A percentile compares a stretch with the other conserved stretches of the same genome.
These are phyloP conservation scores for Plenodomus biglobosus DNA, from an alignment of 2,329 filamentous ascomycete species.

Conservation along the genomic window DNA sequence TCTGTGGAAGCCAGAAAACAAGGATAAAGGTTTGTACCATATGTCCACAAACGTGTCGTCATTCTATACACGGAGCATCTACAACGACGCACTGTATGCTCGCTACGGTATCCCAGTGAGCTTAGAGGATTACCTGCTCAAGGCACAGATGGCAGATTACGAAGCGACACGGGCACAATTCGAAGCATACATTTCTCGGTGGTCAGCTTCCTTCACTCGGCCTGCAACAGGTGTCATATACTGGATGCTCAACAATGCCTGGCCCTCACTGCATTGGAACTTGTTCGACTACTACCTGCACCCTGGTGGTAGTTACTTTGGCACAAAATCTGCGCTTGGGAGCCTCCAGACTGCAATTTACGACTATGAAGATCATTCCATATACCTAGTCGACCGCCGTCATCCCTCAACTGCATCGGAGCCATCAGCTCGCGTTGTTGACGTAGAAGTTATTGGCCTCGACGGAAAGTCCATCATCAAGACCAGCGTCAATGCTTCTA, in stretches of 20 bases:
- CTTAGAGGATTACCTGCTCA: conserved; percentile 61
- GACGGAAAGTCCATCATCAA: conserved; percentile 50
- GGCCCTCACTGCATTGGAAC: conserved; percentile 67
- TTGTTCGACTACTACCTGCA: conserved; percentile 65
- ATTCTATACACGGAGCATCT: conserved; percentile 60
- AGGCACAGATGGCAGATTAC: conserved; percentile 65
- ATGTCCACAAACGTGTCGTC: conserved; percentile 60
- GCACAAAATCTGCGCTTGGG: conserved; percentile 53
- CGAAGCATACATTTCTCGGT: conserved; percentile 58
- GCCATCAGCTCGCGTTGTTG: conserved; percentile 43
- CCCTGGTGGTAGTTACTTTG: conserved; percentile 61
- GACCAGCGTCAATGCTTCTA: conserved; percentile 29
- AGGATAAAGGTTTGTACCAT: conserved; percentile 57
- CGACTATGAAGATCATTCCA: conserved; percentile 51
- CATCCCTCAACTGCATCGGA: conserved; percentile 41
- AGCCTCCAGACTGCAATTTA: conserved; percentile 57
- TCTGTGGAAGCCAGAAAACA: conserved; percentile 56
- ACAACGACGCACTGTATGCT: conserved; percentile 57
- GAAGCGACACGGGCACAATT: conserved; percentile 63
- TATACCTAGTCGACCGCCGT: conserved; percentile 60
- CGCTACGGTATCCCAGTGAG: conserved; percentile 56
- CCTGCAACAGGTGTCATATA: conserved; percentile 64
- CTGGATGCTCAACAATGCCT: conserved; percentile 69
- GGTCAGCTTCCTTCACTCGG: conserved; percentile 49
- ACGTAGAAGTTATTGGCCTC: conserved; percentile 54